Conservation (phyloP, 106 monocot species). For the Acanthochlamys bracteata region DNA sequence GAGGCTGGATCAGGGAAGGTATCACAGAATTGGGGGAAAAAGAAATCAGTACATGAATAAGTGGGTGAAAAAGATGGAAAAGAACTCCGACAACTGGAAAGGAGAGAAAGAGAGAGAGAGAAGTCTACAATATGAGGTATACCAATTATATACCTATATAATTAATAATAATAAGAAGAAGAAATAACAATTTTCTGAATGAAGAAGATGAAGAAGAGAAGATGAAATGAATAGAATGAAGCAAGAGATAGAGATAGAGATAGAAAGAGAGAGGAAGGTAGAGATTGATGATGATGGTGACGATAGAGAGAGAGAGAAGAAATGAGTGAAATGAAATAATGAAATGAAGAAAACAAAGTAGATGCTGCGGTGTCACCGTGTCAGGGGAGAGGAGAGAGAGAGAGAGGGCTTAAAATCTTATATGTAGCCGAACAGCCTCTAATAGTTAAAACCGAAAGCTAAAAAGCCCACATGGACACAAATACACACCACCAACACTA, state of each 20-base stretch:
- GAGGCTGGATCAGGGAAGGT: slow-evolving; percentile 1
- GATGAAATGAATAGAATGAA: slow-evolving; percentile 18
- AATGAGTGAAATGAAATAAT: neutral
- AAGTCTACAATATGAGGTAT: neutral
- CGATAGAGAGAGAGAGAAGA: neutral
- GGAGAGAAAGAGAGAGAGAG: slow-evolving; percentile 3
- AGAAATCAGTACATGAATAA: slow-evolving; percentile 2
- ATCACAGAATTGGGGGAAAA: neutral
- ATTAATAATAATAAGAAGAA: neutral
- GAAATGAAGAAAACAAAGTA: neutral
- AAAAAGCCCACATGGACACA: too few species aligned
- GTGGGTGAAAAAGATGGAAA: slow-evolving; percentile 17
- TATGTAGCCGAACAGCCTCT: too few species aligned
- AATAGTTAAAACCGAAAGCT: too few species aligned
- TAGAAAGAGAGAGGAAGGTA: slow-evolving; percentile 3
- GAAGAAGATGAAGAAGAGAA: slow-evolving; percentile 26
- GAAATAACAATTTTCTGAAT: slow-evolving; percentile 3
- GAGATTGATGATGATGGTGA: too few species aligned
- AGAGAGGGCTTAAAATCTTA: slow-evolving; percentile 2
- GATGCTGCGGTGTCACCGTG: too few species aligned
- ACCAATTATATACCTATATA: neutral
- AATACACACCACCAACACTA: too few species aligned
- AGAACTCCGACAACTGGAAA: slow-evolving; percentile 8
- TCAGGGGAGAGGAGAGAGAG: slow-evolving; percentile 1
- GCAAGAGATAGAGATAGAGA: slow-evolving; percentile 13